Conservation (phyloP, 352 stramenopile genomes). For the Halophytophthora polymorphica region DNA sequence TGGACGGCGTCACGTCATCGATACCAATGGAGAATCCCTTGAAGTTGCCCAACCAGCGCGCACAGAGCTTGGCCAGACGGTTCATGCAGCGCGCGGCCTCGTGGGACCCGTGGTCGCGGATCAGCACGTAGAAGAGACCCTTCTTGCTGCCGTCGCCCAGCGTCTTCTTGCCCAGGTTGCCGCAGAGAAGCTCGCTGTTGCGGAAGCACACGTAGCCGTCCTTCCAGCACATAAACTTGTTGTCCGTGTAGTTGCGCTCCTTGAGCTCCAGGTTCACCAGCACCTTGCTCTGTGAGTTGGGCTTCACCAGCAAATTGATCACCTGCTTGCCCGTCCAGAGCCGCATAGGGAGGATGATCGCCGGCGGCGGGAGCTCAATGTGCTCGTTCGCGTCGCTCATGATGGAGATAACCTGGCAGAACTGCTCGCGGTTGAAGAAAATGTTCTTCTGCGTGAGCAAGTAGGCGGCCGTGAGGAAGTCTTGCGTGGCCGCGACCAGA, state of each 20-base stretch:
- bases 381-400: slow-evolving; percentile 95
- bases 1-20: slow-evolving; percentile 98
- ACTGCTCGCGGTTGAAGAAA: slow-evolving; percentile 97
- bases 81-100: slow-evolving; percentile 97
- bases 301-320: slow-evolving; percentile 81
- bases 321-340: slow-evolving; percentile 99
- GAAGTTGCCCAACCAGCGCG: slow-evolving; percentile 96
- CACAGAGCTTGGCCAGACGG: slow-evolving; percentile 96
- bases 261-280: slow-evolving; percentile 86
- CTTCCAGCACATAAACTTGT: slow-evolving; percentile 96
- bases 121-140: slow-evolving; percentile 97
- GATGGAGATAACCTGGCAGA: slow-evolving; percentile 94
- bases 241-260: slow-evolving; percentile 96
- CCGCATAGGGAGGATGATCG: slow-evolving; percentile 67
- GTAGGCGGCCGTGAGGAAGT: slow-evolving; percentile 99
- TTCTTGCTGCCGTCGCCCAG: slow-evolving; percentile 98
- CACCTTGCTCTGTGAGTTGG: slow-evolving; percentile 86
- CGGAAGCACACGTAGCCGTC: slow-evolving; percentile 97
- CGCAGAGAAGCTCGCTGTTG: slow-evolving; percentile 97
- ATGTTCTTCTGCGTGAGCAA: slow-evolving; percentile 98
- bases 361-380: slow-evolving; percentile 83
- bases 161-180: slow-evolving; percentile 98
- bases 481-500: slow-evolving; percentile 97
- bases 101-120: slow-evolving; percentile 92
- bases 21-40: slow-evolving; percentile 99